A percentile compares a stretch with the other conserved stretches of the same genome.
Conservation (phyloP, 129 eudicot species). For the Rutidosis leptorrhynchoides region DNA sequence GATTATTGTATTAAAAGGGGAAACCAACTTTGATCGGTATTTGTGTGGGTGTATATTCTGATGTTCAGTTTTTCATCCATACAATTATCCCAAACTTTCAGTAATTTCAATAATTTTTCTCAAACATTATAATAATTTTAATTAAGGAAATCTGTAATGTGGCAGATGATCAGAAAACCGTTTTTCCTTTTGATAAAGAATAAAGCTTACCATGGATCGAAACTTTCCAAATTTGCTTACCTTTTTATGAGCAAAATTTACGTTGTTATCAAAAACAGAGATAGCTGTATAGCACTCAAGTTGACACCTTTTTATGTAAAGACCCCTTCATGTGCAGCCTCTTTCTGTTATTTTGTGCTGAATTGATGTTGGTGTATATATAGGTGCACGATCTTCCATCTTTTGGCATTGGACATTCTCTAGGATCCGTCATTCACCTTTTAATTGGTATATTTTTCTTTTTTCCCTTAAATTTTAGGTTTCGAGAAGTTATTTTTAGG, state of each 20-base stretch:
- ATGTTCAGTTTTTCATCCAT: background rate
- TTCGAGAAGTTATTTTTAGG: background rate
- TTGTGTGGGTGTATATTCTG: background rate
- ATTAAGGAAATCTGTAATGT: background rate
- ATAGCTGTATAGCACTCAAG: background rate
- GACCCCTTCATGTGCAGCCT: background rate
- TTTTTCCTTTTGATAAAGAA: background rate
- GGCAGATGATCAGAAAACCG: background rate
- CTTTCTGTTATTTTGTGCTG: conserved; percentile 5
- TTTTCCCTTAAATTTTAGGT: background rate
- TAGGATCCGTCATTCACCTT: conserved; percentile 91
- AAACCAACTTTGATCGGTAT: background rate
- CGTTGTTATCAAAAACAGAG: background rate
- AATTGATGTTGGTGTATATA: conserved; percentile 13
- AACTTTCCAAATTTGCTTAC: background rate
- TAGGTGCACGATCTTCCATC: conserved; percentile 80
- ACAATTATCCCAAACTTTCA: background rate
- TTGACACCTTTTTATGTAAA: background rate
- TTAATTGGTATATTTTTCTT: conserved; percentile 56
- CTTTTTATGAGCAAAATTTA: background rate
- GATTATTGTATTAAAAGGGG: background rate
- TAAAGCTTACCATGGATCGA: background rate
- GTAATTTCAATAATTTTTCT: background rate
- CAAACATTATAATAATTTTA: too few relatives aligned
- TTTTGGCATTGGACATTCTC: conserved; percentile 97